Base-by-base conservation (phyloP, 257 asterid genomes). In the Solanum virginianum region DNA sequence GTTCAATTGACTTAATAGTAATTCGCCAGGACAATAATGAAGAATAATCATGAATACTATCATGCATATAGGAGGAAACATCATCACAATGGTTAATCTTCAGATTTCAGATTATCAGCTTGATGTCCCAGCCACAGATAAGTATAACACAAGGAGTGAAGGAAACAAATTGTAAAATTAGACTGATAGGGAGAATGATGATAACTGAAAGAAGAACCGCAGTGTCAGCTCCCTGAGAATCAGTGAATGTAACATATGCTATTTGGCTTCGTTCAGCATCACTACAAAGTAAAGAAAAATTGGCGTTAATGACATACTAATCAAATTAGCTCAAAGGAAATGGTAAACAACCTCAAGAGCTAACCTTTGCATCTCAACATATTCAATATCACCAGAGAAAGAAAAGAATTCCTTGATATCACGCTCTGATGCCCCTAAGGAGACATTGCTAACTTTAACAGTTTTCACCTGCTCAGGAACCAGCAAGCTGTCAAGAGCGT, bases 201-300 rank as follows among this genome's bases (percentile, higher is more conserved):
- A 68, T 90, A 87, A 96, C 99, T 91, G 98, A 95, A 87, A 96
- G 98, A 90, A 96, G 99, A 86, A 93, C 92, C 22, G 99, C 99
- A 54, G 99, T 95, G 85, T 96, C 98, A 71, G 99, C 98, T 87
- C 99, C 99, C 90, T 94, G 98, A 15, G 87, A 83, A 89, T 96
- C 98, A 91, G 93, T 95, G 93, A 96, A 95, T 57, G 98, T 95
- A 62, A 96, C 99, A 90, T 85, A 96, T 81, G 98, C 99, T 89
- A 89, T 88, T 90, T 96, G 99, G 55, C 92, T 93, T 84, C 93
- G 90, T 86, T 90, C 98, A n/a, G 98, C 94, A 80, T 92, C 97
- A 89, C 99, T 96, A 87, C 87, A 90, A 32, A 59, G 71, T 80
- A 56, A 89, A 72, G 55, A 32, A 82, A 17, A 72, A n/a, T 36